These are phyloP conservation scores for Psidium guajava DNA, from an alignment of 345 rosid species.

Conservation along the genomic window DNA sequence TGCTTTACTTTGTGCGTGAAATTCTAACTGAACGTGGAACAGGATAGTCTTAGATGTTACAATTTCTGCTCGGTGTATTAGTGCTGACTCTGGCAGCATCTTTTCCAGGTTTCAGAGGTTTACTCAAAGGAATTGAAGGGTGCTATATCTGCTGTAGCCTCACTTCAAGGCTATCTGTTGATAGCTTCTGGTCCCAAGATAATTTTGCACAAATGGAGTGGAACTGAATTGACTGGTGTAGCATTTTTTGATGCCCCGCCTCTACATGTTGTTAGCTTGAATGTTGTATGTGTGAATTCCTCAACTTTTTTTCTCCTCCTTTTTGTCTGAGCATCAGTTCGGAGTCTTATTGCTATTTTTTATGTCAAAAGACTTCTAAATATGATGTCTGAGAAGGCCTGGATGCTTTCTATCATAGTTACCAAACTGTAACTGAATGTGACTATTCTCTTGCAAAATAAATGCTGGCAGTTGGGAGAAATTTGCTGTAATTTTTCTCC, in stretches of 20 bases:
- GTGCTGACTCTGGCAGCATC: not conserved
- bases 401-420: not conserved
- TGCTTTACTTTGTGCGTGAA: too few species aligned
- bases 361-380: not conserved
- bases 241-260: slow-evolving; percentile 98
- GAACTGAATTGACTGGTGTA: slow-evolving; percentile 75
- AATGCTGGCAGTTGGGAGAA: not conserved
- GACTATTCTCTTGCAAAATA: not conserved
- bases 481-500: not conserved
- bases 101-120: slow-evolving; percentile 73
- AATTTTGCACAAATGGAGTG: slow-evolving; percentile 87
- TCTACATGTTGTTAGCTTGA: slow-evolving; percentile 88
- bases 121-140: slow-evolving; percentile 94
- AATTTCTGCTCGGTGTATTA: not conserved
- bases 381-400: not conserved
- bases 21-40: not conserved
- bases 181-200: slow-evolving; percentile 96
- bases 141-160: slow-evolving; percentile 94
- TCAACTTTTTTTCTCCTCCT: not conserved
- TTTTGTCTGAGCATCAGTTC: not conserved
- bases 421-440: not conserved
- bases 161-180: slow-evolving; percentile 93
- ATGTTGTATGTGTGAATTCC: slow-evolving; percentile 52
- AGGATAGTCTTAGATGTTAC: not conserved
- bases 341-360: not conserved